Evolutionary conservation across 2,329 filamentous ascomycete species (phyloP), one percentile per base, ranked within the genome.

Genomic region (Alternaria triticina): DNA sequence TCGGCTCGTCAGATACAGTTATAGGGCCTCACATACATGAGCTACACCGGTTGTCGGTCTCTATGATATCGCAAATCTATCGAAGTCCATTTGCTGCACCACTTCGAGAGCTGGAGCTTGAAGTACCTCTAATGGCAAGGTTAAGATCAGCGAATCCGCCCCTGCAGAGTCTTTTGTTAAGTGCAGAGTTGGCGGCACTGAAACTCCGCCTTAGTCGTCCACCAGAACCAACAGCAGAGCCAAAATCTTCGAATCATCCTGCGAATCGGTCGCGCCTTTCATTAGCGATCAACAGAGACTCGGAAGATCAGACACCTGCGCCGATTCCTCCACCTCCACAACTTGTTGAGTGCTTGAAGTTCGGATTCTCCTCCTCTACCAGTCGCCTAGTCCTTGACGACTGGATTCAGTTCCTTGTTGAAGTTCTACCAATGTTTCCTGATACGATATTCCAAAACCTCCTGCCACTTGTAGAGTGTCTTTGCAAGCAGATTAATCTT

Each of bases 371-470:
- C 58, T 92, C 93, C 4, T 77, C 86, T 3, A 89, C 85, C 57
- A 94, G 92, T 69, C 89, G 93, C 6, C 85, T 89, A 9, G 90
- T 96, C 6, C 83, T 99, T 36, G 94, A 98, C 72, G 94, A 92
- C 76, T 99, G 96, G 96, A 89, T 97, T 10, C 86, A 88, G 28
- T 94, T 99, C 70, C 84, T 99, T 8, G 88, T 89, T 5, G 91
- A 95, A 75, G 92, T 93, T 47, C 83, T 99, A 28, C 93, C 94
- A 0, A 85, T 97, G 13, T 97, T 97, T 78, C 87, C 91, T 0
- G 90, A 92, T 46, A 89, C 90, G 6, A 93, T 97, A 49, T 97
- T 97, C 77, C 92, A 97, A 75, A 91, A 96, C 55, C 83, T 99
- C 33, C 90, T 99, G 57, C 96, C 94, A 11, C 84, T 99, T 4